phyloP scores from a whole-genome alignment of 495 filamentous ascomycete species.

The Penicillium pulvis region DNA sequence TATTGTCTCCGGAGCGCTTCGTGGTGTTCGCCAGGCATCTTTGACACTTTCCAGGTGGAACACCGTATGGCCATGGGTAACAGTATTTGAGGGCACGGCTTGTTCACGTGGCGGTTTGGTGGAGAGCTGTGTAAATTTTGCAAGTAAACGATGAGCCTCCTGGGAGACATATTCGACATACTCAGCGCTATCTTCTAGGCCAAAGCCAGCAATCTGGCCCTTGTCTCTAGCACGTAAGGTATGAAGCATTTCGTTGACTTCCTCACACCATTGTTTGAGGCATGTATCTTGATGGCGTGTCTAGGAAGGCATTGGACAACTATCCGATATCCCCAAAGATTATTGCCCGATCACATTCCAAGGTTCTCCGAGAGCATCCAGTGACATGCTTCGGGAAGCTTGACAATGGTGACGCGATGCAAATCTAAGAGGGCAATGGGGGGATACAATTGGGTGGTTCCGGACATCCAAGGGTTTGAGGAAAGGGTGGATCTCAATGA shows the following conservation, averaged over 20 bases:
- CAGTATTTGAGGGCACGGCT: not conserved
- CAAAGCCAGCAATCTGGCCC: not conserved
- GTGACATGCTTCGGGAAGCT: too few species aligned
- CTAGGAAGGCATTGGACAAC: not conserved
- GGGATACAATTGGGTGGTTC: too few species aligned
- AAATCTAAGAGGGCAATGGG: not conserved
- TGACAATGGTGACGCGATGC: not conserved
- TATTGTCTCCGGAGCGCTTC: not conserved
- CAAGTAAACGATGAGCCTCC: constrained; percentile 23
- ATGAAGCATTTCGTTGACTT: not conserved
- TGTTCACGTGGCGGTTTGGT: not conserved
- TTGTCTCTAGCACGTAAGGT: not conserved
- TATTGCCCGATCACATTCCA: not conserved
- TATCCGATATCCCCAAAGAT: not conserved
- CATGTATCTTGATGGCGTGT: not conserved
- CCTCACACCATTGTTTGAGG: not conserved
- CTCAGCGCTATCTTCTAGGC: not conserved
- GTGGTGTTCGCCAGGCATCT: not conserved
- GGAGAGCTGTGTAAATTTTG: constrained; percentile 19
- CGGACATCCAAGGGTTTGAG: not conserved
- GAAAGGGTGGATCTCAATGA: not conserved
- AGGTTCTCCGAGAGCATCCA: not conserved
- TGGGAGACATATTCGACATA: not conserved
- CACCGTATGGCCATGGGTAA: constrained; percentile 15
- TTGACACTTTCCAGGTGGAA: not conserved